Conservation (phyloP, 2,329 filamentous ascomycete genomes). For the Claviceps quebecensis region DNA sequence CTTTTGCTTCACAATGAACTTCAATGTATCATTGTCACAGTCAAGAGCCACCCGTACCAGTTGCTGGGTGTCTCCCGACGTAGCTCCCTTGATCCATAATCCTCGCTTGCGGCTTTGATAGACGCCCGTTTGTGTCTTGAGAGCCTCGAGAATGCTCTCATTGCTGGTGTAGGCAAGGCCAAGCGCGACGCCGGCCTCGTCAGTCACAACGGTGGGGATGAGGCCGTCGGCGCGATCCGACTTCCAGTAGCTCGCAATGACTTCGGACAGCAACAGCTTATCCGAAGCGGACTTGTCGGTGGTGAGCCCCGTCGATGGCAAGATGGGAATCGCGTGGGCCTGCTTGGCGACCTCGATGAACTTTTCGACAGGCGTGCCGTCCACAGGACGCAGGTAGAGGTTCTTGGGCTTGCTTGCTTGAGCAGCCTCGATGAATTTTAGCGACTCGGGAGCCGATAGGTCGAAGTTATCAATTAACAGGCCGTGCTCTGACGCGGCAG, state of each 20-base stretch:
- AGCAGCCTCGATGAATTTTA: slow-evolving; percentile 29
- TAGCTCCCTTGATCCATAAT: slow-evolving; percentile 92
- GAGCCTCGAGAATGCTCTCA: slow-evolving; percentile 75
- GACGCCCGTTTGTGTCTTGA: slow-evolving; percentile 66
- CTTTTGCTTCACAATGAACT: slow-evolving; percentile 80
- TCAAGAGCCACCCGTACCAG: slow-evolving; percentile 73
- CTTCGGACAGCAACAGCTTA: slow-evolving; percentile 44
- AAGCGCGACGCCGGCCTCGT: slow-evolving; percentile 71
- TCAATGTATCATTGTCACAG: slow-evolving; percentile 85
- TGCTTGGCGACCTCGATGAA: slow-evolving; percentile 35
- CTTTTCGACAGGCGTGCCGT: slow-evolving; percentile 30
- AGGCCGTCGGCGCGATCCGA: slow-evolving; percentile 75
- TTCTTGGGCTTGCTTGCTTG: slow-evolving; percentile 31
- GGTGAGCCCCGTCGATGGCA: slow-evolving; percentile 58
- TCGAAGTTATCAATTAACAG: slow-evolving; percentile 41
- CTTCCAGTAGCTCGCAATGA: slow-evolving; percentile 62
- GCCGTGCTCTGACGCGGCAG: slow-evolving; percentile 32
- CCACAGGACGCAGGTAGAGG: slow-evolving; percentile 36
- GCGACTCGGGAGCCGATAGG: slow-evolving; percentile 23
- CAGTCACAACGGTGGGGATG: slow-evolving; percentile 79
- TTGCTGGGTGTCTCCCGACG: slow-evolving; percentile 86
- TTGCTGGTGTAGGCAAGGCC: slow-evolving; percentile 90
- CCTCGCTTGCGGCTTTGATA: slow-evolving; percentile 95
- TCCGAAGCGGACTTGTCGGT: slow-evolving; percentile 47
- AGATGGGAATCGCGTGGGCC: slow-evolving; percentile 52